Conservation (phyloP, 2,329 filamentous ascomycete species). For the Colletotrichum liaoningense region DNA sequence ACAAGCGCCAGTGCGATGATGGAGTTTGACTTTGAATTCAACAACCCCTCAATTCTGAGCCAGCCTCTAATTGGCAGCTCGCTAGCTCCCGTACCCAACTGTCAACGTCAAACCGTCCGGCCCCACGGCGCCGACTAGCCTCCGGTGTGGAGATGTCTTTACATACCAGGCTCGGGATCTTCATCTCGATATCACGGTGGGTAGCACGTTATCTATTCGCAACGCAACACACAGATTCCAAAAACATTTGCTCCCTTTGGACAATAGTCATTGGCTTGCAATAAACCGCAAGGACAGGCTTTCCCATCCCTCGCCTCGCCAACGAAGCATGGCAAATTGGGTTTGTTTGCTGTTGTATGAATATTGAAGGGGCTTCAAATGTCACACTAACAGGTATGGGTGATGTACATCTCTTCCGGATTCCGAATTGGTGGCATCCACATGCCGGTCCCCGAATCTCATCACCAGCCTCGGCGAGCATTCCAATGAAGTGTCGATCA, state of each 20-base stretch:
- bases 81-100: conserved; percentile 13
- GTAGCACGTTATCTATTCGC: conserved; percentile 15
- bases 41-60: neutral
- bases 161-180: neutral
- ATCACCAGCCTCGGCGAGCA: conserved; percentile 1
- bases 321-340: neutral
- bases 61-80: conserved; percentile 10
- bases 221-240: conserved; percentile 6
- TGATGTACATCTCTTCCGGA: neutral
- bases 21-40: neutral
- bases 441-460: conserved; percentile 5
- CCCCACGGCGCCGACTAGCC: conserved; percentile 21
- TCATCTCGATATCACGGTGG: neutral
- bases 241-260: neutral
- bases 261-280: neutral
- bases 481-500: conserved; percentile 22
- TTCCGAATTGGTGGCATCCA: conserved; percentile 3
- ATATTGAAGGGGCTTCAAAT: neutral
- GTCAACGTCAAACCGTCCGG: conserved; percentile 31
- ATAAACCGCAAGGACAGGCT: neutral
- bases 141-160: conserved; percentile 10
- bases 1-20: neutral
- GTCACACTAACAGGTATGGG: neutral
- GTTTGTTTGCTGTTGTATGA: neutral
- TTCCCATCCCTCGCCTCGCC: neutral